Evolutionary conservation across 2,329 filamentous ascomycete genomes (phyloP), one percentile per base, ranked within the genome.

Genomic region (Aureobasidium lini): DNA sequence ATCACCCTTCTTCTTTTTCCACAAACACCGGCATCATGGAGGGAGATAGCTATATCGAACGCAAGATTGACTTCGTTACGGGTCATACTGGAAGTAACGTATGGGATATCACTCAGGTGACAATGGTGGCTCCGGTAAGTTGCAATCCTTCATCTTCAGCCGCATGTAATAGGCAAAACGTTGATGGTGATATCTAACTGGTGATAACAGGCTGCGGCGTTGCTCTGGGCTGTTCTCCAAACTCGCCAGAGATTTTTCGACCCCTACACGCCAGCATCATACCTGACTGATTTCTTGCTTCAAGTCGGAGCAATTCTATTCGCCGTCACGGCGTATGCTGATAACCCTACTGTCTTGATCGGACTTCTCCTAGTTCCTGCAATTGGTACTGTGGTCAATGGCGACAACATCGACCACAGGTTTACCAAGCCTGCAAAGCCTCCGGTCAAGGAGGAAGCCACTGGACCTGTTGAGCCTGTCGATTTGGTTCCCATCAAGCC

Each of bases 51-150:
- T 96, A 96, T 79, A 99, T 96, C 76, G 84, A 88, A 68, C 81
- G 88, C 66, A 99, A 99, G 77, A 92, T 95, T 79, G 90, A 90
- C 70, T 96, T 96, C 72, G 94, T 99, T 69, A 96, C 93, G 58
- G 89, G 91, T 72, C 84, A 96, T 32, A 86, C 87, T 6, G 94
- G 94, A 42, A 90, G 94, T 61, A 82, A 85, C 34, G 85, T 95
- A 62, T 77, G 81, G 66, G 94, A 99, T 72, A 92, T 99, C 76
- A 93, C 92, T 72, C 82, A 84, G 67, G 89, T 97, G 66, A 90
- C 89, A 49, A 82, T 89, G 50, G 87, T 95, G 64, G 90, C 90
- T 70, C 86, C 92, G 69, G 94, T 96, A 82, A 70, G 83, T 72
- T 62, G 10, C 43, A 47, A 18, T 18, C 32, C 40, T 32, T 23